Evolutionary conservation across 2,329 filamentous ascomycete genomes (phyloP).

Genomic region (Diaporthe nobilis): DNA sequence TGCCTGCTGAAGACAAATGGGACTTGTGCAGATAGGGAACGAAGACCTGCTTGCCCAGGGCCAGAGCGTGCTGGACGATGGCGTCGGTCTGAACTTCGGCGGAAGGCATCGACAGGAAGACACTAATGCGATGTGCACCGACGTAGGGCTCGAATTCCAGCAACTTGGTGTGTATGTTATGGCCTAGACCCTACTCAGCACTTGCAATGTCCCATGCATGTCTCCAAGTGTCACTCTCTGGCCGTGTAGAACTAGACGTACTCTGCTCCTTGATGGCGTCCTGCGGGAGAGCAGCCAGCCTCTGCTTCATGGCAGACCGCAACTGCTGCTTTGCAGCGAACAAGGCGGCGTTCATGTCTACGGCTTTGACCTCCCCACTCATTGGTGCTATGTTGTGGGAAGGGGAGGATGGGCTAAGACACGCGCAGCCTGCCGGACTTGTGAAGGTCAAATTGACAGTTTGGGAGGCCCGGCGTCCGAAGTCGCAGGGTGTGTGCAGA

Average conservation of each 20-base stretch:
- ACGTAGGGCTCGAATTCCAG: constrained; percentile 80
- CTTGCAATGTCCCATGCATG: constrained; percentile 35
- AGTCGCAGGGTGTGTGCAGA: constrained; percentile 17
- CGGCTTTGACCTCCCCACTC: constrained; percentile 33
- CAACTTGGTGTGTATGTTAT: constrained; percentile 74
- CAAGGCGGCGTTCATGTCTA: constrained; percentile 66
- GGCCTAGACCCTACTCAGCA: constrained; percentile 63
- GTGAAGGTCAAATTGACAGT: neutral
- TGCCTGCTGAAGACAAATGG: constrained; percentile 54
- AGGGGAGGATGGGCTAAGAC: neutral
- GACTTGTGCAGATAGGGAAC: constrained; percentile 88
- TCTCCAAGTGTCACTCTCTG: constrained; percentile 44
- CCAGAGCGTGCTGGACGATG: constrained; percentile 86
- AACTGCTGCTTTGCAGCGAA: constrained; percentile 82
- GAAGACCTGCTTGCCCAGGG: constrained; percentile 85
- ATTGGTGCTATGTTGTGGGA: constrained; percentile 32
- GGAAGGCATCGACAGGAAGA: constrained; percentile 94
- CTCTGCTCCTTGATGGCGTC: constrained; percentile 79
- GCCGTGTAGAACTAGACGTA: constrained; percentile 57
- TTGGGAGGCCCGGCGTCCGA: constrained; percentile 1
- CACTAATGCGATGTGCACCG: constrained; percentile 80
- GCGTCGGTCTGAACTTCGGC: constrained; percentile 87
- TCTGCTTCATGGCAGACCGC: constrained; percentile 77
- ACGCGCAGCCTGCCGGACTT: neutral
- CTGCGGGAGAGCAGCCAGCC: constrained; percentile 72